Evolutionary conservation across 1,284 basidiomycete genomes (phyloP).

Genomic region (Sutorius eximius): DNA sequence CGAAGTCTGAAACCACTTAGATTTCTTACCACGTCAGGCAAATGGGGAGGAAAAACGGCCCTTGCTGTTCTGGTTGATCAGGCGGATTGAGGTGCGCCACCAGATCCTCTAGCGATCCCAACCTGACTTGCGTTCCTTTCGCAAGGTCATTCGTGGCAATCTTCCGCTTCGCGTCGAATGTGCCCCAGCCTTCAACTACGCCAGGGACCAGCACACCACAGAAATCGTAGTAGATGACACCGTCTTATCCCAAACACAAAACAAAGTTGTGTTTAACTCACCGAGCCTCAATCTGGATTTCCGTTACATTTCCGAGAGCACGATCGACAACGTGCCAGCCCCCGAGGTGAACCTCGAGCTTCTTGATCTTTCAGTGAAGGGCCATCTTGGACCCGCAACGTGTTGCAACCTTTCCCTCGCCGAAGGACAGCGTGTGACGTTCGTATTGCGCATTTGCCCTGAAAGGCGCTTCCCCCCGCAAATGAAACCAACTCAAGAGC

Average conservation of each 20-base stretch:
- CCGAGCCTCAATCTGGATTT: conserved; percentile 66
- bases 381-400: conserved; percentile 63
- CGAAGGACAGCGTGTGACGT: conserved; percentile 86
- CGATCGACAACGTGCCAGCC: conserved; percentile 45
- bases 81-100: conserved; percentile 69
- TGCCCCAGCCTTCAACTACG: conserved; percentile 93
- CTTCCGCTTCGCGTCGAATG: conserved; percentile 81
- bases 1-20: conserved; percentile 36
- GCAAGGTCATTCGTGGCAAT: conserved; percentile 71
- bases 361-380: conserved; percentile 63
- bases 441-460: conserved; percentile 72
- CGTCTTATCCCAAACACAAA: conserved; percentile 34
- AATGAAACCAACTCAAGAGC: conserved; percentile 36
- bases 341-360: conserved; percentile 58
- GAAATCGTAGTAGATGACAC: conserved; percentile 52
- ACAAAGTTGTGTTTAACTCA: conserved; percentile 73
- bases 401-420: conserved; percentile 56
- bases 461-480: conserved; percentile 19
- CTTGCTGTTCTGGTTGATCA: conserved; percentile 83
- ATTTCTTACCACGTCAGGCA: conserved; percentile 75
- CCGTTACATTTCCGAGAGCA: conserved; percentile 65
- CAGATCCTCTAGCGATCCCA: not conserved
- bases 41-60: conserved; percentile 49
- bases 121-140: not conserved
- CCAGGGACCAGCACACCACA: conserved; percentile 69